Conservation (phyloP, 2,329 filamentous ascomycete species). For the Talaromyces sp. region DNA sequence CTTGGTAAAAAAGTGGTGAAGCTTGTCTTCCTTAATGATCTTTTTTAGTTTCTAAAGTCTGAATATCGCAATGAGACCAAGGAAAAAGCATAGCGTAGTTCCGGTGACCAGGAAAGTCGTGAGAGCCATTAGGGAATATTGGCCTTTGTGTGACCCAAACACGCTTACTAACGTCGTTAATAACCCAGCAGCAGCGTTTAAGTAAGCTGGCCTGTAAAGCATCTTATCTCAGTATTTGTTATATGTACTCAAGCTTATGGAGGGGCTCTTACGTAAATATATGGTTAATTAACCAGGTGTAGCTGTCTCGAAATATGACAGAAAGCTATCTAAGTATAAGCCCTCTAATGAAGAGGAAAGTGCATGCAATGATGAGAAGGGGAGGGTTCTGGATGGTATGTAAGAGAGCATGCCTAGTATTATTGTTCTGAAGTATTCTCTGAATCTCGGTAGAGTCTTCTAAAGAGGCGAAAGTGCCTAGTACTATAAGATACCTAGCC, state of each 20-base stretch:
- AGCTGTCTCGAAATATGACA: slow-evolving; percentile 52
- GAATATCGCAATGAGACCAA: too few relatives aligned
- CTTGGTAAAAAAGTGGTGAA: too few relatives aligned
- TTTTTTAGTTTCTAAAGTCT: too few relatives aligned
- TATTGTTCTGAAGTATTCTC: slow-evolving; percentile 28
- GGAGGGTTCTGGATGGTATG: slow-evolving; percentile 41
- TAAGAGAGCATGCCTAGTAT: slow-evolving; percentile 34
- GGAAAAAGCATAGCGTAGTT: too few relatives aligned
- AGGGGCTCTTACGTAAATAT: neutral
- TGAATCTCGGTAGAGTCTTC: slow-evolving; percentile 26
- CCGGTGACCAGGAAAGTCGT: too few relatives aligned
- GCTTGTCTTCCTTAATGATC: too few relatives aligned
- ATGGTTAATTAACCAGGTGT: slow-evolving; percentile 53
- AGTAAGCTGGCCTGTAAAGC: neutral
- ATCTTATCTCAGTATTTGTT: neutral
- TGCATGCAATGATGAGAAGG: slow-evolving; percentile 49
- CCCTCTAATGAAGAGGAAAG: slow-evolving; percentile 47
- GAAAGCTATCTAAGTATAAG: slow-evolving; percentile 49
- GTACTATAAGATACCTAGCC: slow-evolving; percentile 3
- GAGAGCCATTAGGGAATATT: too few relatives aligned
- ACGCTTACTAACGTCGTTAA: too few relatives aligned
- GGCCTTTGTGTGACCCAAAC: too few relatives aligned
- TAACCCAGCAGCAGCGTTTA: neutral
- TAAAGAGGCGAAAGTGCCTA: slow-evolving; percentile 20
- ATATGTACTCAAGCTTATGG: neutral